A percentile compares a stretch with the other conserved stretches of the same genome.
These are phyloP conservation scores for Trebouxia gelatinosa DNA, from an alignment of 163 green algal species.

Conservation along the genomic window DNA sequence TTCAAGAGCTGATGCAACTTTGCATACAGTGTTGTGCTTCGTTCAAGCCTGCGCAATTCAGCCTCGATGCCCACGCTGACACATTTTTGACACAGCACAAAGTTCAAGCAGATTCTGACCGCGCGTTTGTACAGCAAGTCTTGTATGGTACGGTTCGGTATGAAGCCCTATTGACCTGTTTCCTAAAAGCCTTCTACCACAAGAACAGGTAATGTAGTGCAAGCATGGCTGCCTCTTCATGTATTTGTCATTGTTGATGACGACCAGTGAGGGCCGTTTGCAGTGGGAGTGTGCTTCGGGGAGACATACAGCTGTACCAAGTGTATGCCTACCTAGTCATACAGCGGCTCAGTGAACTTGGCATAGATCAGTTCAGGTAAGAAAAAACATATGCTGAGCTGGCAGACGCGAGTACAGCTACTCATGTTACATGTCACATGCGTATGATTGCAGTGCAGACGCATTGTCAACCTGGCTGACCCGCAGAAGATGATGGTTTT, in stretches of 20 bases:
- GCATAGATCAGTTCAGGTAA: constrained; percentile 58
- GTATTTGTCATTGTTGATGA: background rate
- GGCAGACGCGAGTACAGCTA: background rate
- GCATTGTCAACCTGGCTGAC: constrained; percentile 61
- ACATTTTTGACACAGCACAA: constrained; percentile 38
- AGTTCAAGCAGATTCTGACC: constrained; percentile 40
- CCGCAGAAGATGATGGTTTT: constrained; percentile 76
- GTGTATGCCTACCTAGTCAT: constrained; percentile 72
- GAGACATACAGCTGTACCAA: constrained; percentile 69
- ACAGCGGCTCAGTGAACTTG: constrained; percentile 70
- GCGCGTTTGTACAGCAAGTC: constrained; percentile 64
- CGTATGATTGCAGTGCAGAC: constrained; percentile 44
- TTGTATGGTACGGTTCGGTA: constrained; percentile 72
- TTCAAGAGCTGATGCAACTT: constrained; percentile 32
- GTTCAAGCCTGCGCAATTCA: constrained; percentile 59
- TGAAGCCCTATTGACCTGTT: constrained; percentile 52
- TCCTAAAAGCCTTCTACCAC: constrained; percentile 70
- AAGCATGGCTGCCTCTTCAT: background rate
- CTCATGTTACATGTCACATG: background rate
- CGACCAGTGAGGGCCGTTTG: background rate
- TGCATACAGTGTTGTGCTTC: constrained; percentile 51
- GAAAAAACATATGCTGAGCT: background rate
- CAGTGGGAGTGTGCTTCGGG: constrained; percentile 58
- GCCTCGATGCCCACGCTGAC: constrained; percentile 61
- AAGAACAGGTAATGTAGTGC: constrained; percentile 53